These are phyloP conservation scores for Russula sp. DNA, from an alignment of 768 basidiomycete genomes.

Conservation along the genomic window DNA sequence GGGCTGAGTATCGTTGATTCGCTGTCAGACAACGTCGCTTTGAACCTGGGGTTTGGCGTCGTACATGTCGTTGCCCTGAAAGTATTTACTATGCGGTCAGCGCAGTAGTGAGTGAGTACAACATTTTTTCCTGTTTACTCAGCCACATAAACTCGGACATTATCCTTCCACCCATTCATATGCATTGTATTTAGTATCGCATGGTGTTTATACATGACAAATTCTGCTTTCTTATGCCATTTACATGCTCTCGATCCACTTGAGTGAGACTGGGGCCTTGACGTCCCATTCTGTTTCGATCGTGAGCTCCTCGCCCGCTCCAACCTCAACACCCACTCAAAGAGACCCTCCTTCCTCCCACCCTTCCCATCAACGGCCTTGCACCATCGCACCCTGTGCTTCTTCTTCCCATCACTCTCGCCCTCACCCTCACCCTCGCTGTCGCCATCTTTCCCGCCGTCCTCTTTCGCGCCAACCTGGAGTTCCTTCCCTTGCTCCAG, in stretches of 20 bases:
- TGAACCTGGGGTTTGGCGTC: conserved; percentile 41
- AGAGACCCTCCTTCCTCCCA: conserved; percentile 54
- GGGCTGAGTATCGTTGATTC: conserved; percentile 47
- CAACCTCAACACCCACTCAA: conserved; percentile 53
- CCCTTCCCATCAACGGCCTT: conserved; percentile 44
- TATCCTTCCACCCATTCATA: neutral
- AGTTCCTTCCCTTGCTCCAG: conserved; percentile 44
- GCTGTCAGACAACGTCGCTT: conserved; percentile 41
- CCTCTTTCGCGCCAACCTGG: conserved; percentile 28
- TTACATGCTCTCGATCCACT: conserved; percentile 31
- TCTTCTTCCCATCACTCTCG: conserved; percentile 30
- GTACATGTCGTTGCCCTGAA: conserved; percentile 39
- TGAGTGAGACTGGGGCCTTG: conserved; percentile 40
- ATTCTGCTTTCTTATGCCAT: neutral
- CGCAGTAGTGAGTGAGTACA: neutral
- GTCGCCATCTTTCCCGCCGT: neutral
- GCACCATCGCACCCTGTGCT: conserved; percentile 38
- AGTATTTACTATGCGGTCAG: neutral
- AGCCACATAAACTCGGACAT: neutral
- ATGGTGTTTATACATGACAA: conserved; percentile 2
- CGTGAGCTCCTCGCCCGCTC: conserved; percentile 42
- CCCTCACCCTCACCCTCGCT: neutral
- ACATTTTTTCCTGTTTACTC: neutral
- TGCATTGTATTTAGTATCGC: conserved; percentile 18
- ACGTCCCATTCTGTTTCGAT: conserved; percentile 55